phyloP scores from a whole-genome alignment of 805 yeast species.

The Kazachstania viticola region DNA sequence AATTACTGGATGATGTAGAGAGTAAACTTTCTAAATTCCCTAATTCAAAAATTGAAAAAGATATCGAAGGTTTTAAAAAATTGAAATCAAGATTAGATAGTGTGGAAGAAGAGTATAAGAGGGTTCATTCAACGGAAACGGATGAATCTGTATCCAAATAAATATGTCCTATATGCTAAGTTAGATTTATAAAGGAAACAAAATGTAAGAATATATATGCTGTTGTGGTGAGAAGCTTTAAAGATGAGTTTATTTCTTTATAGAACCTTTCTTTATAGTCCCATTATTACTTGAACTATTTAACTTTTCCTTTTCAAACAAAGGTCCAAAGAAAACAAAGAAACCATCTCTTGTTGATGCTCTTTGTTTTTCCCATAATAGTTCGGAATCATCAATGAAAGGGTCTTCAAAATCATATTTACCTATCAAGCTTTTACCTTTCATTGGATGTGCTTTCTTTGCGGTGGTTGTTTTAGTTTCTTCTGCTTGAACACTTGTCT shows the following conservation, averaged over 20 bases:
- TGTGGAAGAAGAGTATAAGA: too few species aligned
- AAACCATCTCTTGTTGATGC: slow-evolving; percentile 91
- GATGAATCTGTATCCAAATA: not conserved
- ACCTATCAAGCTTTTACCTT: slow-evolving; percentile 66
- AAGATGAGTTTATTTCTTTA: slow-evolving; percentile 3
- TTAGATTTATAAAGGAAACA: too few species aligned
- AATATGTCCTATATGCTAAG: not conserved
- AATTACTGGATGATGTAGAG: not conserved
- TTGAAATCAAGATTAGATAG: not conserved
- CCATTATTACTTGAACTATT: slow-evolving; percentile 38
- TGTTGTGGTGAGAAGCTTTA: too few species aligned
- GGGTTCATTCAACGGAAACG: not conserved
- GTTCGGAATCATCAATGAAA: slow-evolving; percentile 89
- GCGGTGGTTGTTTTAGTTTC: slow-evolving; percentile 7
- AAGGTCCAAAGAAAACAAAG: slow-evolving; percentile 88
- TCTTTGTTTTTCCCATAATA: slow-evolving; percentile 86
- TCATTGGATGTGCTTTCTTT: slow-evolving; percentile 30
- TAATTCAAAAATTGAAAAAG: not conserved
- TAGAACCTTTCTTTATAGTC: slow-evolving; percentile 30
- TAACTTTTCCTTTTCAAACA: slow-evolving; percentile 49
- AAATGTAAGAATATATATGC: too few species aligned
- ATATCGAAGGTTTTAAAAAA: not conserved
- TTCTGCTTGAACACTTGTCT: slow-evolving; percentile 9
- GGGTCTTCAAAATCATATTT: slow-evolving; percentile 91
- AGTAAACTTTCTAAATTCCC: not conserved